Percentiles rank a stretch among this genome's conserved stretches.
Evolutionary conservation across 2,329 filamentous ascomycete genomes (phyloP).

Genomic region (Venturiaceae sp.): DNA sequence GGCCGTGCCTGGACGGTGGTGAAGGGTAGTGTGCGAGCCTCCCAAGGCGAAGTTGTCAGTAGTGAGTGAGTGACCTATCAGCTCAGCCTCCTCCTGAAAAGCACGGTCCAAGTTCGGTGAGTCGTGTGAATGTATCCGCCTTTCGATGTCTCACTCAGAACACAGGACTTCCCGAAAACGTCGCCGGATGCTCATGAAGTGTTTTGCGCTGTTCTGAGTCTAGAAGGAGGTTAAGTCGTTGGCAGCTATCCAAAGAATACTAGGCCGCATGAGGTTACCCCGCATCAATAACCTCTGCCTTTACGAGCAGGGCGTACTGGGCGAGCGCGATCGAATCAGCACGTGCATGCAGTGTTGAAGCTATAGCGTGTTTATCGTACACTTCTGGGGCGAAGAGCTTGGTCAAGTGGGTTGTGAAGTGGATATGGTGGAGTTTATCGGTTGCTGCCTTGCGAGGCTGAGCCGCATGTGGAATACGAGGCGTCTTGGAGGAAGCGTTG

Average conservation of each 20-base stretch:
- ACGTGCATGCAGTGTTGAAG: background rate
- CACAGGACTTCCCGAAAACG: background rate
- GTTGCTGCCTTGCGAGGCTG: background rate
- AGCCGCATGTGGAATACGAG: background rate
- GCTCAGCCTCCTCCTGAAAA: background rate
- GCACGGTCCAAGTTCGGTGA: background rate
- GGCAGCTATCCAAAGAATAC: background rate
- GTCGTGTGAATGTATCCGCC: background rate
- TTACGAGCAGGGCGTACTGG: background rate
- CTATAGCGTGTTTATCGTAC: background rate
- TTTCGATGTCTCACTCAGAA: background rate
- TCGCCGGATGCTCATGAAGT: background rate
- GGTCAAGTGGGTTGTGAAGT: background rate
- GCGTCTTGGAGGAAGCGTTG: background rate
- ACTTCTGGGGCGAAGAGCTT: background rate
- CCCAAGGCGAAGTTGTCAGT: constrained; percentile 1
- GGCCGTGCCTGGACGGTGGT: background rate
- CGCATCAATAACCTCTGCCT: background rate
- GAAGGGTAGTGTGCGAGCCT: constrained; percentile 17
- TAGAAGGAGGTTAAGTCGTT: background rate
- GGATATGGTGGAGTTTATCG: background rate
- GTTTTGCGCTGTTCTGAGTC: background rate
- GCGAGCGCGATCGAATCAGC: background rate
- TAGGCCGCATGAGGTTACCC: background rate
- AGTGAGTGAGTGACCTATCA: background rate